Base-by-base conservation (phyloP, 768 basidiomycete genomes). In the Imleria badia region DNA sequence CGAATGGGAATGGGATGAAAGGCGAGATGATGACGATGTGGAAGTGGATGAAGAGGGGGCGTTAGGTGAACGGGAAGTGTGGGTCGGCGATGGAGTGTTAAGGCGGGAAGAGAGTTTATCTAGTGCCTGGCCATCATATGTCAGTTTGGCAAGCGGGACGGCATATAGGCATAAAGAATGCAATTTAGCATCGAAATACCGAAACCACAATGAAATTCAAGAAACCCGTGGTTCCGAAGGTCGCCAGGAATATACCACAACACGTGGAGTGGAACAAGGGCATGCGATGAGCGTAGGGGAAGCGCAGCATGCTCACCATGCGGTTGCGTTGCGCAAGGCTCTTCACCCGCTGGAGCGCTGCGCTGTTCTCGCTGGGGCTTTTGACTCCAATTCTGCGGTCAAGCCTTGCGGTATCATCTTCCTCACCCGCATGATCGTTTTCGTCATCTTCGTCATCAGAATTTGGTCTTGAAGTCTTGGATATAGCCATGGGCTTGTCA, bases 311-410 rank as follows among this genome's bases (percentile, higher is more conserved):
- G 68, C 86, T 63, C 64, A 89, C 89, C 79, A 86, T 78, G 62
- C 85, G 80, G 73, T 88, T 91, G 51, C 87, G 78, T 62, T 89
- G 81, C 15, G 85, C 81, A 45, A 91, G 75, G 55, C 77, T 88
- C 72, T 79, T 83, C 30, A 87, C 87, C 42, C 87, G 78, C 66
- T 87, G 82, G 55, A 91, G 68, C 4, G 87, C 83, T 39, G 76
- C 66, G 12, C 76, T 68, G 61, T 85, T 86, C 59, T 85, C 82
- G 63, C 72, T 85, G 31, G 77, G 68, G 59, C 68, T 64, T 55
- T 71, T 72, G 52, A 60, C 64, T 51, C 67, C 66, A 44, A 72
- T 61, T 54, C 72, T 71, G 51, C 64, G 58, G 60, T 78, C 72
- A 51, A 82, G 67, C 46, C 78, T 72, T 52, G 85, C 85, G 17